Evolutionary conservation across 1,284 basidiomycete genomes (phyloP), one percentile per base, ranked within the genome.

Genomic region (Caloboletus firmus): DNA sequence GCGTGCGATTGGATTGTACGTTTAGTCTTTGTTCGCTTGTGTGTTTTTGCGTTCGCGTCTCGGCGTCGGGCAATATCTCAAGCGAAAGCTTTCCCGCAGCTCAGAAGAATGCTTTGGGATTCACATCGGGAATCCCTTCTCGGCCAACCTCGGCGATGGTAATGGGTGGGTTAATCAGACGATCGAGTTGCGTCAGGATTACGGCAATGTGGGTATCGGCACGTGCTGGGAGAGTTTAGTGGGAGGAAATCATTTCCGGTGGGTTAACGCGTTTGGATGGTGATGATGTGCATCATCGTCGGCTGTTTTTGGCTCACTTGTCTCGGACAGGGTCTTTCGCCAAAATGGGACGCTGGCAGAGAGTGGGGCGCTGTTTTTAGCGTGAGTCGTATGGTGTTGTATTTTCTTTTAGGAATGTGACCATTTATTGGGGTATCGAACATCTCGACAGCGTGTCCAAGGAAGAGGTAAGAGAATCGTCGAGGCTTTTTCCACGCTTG

Each of bases 191-290:
- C 81, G 87, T 37, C 73, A 84, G 62, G 83, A 87, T 62, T 87
- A 73, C 56, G 80, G 79, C 3, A 58, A 74, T 59, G 31, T 78
- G 0, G 58, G 59, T 18, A 9, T 75, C 9, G 86, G 84, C 17
- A 86, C 83, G 13, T 87, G 87, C 59, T 64, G 84, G 13, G 85
- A 87, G 67, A 80, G 73, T 54, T 66, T 84, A 46, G 74, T 83
- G 34, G 85, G 87, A 4, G 87, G 85, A 0, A 85, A 87, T 62
- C 85, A 87, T 63, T 80, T 87, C 62, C 75, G 84, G 82, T 81
- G 51, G 36, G 56, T 56, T 36, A 20, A 47, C 18, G 5, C 24
- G 31, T 50, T 55, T 8, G 11, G 6, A 22, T 31, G 34, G 9
- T 11, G 11, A 36, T 28, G 11, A 18, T 28, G 31, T n/a, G n/a